phyloP scores from a whole-genome alignment of 2,329 filamentous ascomycete genomes.

The Trichoderma polysporum region DNA sequence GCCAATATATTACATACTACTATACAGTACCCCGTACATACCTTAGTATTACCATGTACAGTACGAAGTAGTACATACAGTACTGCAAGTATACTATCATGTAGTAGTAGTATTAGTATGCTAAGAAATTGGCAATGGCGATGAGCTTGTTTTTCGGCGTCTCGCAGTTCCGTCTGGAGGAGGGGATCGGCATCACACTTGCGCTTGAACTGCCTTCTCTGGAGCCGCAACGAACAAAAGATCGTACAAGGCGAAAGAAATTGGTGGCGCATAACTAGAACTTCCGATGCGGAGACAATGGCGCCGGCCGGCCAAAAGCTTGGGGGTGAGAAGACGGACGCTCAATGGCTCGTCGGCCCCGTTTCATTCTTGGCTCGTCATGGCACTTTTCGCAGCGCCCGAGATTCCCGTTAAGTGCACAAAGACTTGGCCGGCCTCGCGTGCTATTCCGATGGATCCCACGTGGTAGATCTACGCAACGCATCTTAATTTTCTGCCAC shows the following conservation, averaged over 20 bases:
- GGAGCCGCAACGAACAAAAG: not conserved
- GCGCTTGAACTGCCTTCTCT: too few relatives aligned
- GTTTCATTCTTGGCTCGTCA: not conserved
- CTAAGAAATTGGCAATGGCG: not conserved
- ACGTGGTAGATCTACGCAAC: constrained; percentile 19
- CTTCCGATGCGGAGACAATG: constrained; percentile 3
- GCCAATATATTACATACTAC: too few relatives aligned
- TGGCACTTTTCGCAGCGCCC: not conserved
- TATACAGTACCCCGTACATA: too few relatives aligned
- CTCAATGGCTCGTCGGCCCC: constrained; percentile 5
- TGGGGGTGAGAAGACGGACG: not conserved
- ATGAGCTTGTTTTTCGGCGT: not conserved
- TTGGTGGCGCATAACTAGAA: not conserved
- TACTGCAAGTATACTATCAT: too few relatives aligned
- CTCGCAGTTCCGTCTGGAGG: too few relatives aligned
- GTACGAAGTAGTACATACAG: not conserved
- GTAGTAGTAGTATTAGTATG: not conserved
- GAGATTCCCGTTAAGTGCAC: constrained; percentile 11
- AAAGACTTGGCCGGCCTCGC: not conserved
- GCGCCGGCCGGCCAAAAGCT: constrained; percentile 8
- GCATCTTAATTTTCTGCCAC: constrained; percentile 4
- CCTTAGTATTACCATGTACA: too few relatives aligned
- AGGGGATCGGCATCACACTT: not conserved
- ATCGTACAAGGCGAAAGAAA: not conserved
- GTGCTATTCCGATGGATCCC: constrained; percentile 3